Conservation (phyloP, 257 asterid genomes). For the Gentiana dahurica region DNA sequence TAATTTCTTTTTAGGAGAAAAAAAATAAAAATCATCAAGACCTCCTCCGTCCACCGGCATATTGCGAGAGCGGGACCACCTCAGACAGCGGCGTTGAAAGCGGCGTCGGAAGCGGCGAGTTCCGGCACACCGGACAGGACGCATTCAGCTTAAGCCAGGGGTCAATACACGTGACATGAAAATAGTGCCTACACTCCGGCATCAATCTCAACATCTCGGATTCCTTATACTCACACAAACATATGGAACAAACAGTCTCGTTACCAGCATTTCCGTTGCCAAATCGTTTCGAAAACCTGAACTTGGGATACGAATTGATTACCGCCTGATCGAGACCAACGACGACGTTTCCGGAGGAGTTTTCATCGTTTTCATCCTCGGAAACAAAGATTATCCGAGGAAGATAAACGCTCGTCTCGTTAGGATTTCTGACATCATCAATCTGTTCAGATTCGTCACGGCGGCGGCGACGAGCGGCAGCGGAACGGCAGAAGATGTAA, state of each 20-base stretch:
- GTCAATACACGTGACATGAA: slow-evolving; percentile 81
- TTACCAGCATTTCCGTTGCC: slow-evolving; percentile 17
- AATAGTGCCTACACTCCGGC: slow-evolving; percentile 87
- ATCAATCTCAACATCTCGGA: slow-evolving; percentile 79
- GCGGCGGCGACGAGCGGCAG: slow-evolving; percentile 44
- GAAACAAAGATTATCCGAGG: slow-evolving; percentile 77
- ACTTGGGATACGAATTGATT: slow-evolving; percentile 71
- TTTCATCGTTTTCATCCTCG: slow-evolving; percentile 47
- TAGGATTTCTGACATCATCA: slow-evolving; percentile 3
- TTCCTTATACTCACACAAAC: slow-evolving; percentile 79
- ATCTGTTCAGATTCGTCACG: slow-evolving; percentile 1
- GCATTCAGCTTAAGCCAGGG: slow-evolving; percentile 91
- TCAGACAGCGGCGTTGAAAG: slow-evolving; percentile 88
- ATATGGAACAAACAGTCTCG: slow-evolving; percentile 68
- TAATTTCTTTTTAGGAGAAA: background rate
- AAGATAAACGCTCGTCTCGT: slow-evolving; percentile 49
- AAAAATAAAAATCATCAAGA: slow-evolving; percentile 9
- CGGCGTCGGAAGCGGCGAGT: slow-evolving; percentile 93
- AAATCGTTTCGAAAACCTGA: slow-evolving; percentile 38
- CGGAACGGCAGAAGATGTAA: slow-evolving; percentile 79
- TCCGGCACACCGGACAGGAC: slow-evolving; percentile 87
- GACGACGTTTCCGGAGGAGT: slow-evolving; percentile 31
- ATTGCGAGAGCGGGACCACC: slow-evolving; percentile 94
- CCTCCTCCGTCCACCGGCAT: slow-evolving; percentile 79
- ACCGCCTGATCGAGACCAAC: slow-evolving; percentile 78